These are phyloP conservation scores for Plasmodium gaboni DNA, from an alignment of 169 alveolate species.

Conservation along the genomic window DNA sequence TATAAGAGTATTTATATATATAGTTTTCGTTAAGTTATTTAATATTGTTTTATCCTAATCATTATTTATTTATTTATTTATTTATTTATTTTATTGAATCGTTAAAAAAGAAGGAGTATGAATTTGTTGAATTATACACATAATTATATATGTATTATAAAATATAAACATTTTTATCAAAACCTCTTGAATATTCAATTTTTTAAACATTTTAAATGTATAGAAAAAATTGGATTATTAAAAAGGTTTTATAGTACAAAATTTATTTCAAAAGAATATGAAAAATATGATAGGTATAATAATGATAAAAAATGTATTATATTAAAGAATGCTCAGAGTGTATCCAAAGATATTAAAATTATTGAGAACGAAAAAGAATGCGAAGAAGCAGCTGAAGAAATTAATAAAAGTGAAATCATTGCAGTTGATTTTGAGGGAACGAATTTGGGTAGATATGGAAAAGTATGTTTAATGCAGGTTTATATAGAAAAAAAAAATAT, in stretches of 20 bases:
- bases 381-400: constrained; percentile 73
- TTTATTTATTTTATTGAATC: too few species aligned
- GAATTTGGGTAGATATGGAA: constrained; percentile 83
- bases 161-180: constrained; percentile 15
- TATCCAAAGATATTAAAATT: constrained; percentile 54
- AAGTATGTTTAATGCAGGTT: constrained; percentile 78
- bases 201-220: constrained; percentile 33
- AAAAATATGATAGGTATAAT: constrained; percentile 3
- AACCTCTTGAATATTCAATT: constrained; percentile 2
- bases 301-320: neutral
- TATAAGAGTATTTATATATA: too few species aligned
- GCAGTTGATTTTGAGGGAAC: constrained; percentile 84
- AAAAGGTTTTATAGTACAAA: constrained; percentile 17
- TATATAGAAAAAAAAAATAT: constrained; percentile 29
- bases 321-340: neutral
- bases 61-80: too few species aligned
- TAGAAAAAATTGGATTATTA: constrained; percentile 11
- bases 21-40: too few species aligned
- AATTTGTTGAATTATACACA: neutral
- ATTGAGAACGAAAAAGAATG: constrained; percentile 71
- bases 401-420: constrained; percentile 69
- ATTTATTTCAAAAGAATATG: constrained; percentile 30
- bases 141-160: neutral
- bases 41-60: too few species aligned
- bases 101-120: neutral